Base-by-base conservation (phyloP, 352 stramenopile genomes). In the Phytophthora cryptogea region DNA sequence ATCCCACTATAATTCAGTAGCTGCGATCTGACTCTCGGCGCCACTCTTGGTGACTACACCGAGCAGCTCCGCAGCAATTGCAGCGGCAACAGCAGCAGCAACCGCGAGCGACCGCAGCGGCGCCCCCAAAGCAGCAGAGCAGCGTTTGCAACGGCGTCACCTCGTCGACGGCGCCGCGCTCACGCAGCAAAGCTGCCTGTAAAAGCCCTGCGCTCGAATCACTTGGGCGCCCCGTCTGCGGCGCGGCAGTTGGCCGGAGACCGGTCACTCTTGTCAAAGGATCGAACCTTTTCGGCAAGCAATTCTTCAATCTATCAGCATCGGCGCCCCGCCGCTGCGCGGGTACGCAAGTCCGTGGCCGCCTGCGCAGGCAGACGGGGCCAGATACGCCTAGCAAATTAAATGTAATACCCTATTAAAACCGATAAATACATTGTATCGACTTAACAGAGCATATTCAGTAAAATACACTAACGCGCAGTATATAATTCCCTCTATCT, bases 1-100 rank as follows among this genome's bases (percentile, higher is more conserved):
- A 55, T 71, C 54, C 59, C 48, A 73, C 59, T 70, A 17, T 73
- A 20, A 67, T 73, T 66, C 59, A 57, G 53, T 73, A 69, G 64
- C 60, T 61, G 53, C 16, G 32, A 41, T 59, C 59, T 60, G 54
- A 66, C 60, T 73, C 58, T 46, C 13, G 11, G 4, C 44, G 35
- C 63, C 28, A 69, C 65, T 73, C 37, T 66, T 16, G 32, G 57
- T 54, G 49, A 66, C 48, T 46, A 53, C 47, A 27, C 32, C 60
- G 37, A 68, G 32, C 14, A 54, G 56, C 57, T 60, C 35, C 31
- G 17, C 26, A 35, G 31, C 16, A 41, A 4, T 39, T 53, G 41
- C 14, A 17, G 26, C 30, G 2, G 37, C 49, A 36, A 23, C 2
- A 11, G 13, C 6, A 8, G 16, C 39, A 27, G 17, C 39, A 14